Conservation (phyloP, 2,329 filamentous ascomycete genomes). For the Periconia sp. region DNA sequence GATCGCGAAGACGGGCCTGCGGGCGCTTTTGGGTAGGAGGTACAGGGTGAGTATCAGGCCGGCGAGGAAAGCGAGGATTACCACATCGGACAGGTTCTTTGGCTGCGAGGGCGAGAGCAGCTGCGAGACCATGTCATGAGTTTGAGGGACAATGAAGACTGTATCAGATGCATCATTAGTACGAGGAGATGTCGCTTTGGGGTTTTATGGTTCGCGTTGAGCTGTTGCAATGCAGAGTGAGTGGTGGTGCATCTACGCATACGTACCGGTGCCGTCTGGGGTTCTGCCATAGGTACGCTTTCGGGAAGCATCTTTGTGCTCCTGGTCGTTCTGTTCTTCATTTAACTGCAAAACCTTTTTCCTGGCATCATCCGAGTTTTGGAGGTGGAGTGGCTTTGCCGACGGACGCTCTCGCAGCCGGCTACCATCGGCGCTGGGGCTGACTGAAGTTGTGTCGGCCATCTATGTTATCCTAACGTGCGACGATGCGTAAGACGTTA, state of each 20-base stretch:
- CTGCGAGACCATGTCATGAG: constrained; percentile 99
- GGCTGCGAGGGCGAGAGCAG: constrained; percentile 91
- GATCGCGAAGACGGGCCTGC: constrained; percentile 75
- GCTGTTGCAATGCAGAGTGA: too few relatives aligned
- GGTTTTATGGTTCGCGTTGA: not conserved
- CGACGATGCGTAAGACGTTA: constrained; percentile 18
- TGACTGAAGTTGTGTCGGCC: constrained; percentile 22
- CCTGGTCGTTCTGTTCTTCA: constrained; percentile 48
- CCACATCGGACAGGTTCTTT: constrained; percentile 86
- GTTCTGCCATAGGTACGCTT: constrained; percentile 90
- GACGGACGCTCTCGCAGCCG: constrained; percentile 32
- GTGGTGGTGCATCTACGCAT: not conserved
- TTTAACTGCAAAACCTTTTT: constrained; percentile 54
- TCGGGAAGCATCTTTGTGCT: constrained; percentile 53
- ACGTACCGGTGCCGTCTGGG: constrained; percentile 84
- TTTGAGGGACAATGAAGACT: constrained; percentile 96
- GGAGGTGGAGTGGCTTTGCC: constrained; percentile 30
- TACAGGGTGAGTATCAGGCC: constrained; percentile 75
- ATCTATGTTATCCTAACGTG: constrained; percentile 15
- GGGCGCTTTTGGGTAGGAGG: constrained; percentile 67
- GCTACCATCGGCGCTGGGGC: constrained; percentile 28
- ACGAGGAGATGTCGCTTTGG: constrained; percentile 3
- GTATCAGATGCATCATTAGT: constrained; percentile 18
- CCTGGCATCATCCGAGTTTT: constrained; percentile 43
- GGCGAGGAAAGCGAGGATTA: constrained; percentile 77